Conservation (phyloP, 23 red algal genomes). For the Pyropia haitanensis region DNA sequence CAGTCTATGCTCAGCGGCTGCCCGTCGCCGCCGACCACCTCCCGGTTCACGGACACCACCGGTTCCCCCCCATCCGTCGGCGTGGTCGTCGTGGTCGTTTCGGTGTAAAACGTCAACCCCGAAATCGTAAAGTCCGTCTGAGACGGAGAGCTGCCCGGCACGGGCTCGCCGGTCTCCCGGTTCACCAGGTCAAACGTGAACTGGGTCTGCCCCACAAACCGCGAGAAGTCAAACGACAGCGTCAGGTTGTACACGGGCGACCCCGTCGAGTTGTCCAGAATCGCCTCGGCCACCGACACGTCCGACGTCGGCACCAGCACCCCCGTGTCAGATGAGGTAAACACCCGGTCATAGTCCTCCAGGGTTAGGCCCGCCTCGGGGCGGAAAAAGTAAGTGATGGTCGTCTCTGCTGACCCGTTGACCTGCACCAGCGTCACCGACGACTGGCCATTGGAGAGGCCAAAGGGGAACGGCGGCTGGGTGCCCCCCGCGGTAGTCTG, state of each 20-base stretch:
- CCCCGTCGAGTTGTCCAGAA: conserved; percentile 13
- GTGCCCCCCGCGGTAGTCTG: no score
- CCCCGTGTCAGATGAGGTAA: no score
- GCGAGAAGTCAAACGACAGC: conserved; percentile 27
- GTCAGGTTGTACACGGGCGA: conserved; percentile 33
- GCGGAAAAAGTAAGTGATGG: no score
- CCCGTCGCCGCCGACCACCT: background rate
- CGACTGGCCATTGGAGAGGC: no score
- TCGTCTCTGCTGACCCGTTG: no score
- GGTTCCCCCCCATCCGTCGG: conserved; percentile 5
- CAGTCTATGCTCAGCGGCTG: background rate
- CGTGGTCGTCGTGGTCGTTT: conserved; percentile 1
- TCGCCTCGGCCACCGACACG: no score
- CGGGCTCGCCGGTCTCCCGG: conserved; percentile 6
- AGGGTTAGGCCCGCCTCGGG: no score
- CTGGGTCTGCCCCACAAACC: conserved; percentile 17
- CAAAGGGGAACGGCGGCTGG: no score
- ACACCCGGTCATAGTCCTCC: no score
- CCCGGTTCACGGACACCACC: conserved; percentile 2
- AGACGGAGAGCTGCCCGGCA: conserved; percentile 13
- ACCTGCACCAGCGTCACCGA: no score
- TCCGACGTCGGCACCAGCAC: no score
- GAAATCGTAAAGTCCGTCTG: conserved; percentile 11
- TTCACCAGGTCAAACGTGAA: conserved; percentile 28
- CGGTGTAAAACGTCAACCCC: conserved; percentile 25